phyloP scores from a whole-genome alignment of 495 filamentous ascomycete genomes.

The Oleoguttula mirabilis region DNA sequence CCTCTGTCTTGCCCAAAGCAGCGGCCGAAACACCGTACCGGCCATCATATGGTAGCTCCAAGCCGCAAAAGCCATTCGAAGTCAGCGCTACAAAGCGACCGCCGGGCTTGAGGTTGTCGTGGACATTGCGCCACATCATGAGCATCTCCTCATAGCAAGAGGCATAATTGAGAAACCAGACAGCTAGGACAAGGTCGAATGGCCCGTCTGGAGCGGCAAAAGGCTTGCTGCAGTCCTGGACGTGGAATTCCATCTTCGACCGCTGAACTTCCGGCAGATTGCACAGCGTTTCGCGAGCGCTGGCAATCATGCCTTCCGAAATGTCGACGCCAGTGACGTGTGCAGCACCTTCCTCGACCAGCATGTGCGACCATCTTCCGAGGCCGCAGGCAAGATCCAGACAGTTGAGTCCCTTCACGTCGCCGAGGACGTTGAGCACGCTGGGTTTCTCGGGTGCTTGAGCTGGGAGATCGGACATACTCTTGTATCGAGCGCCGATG shows the following conservation, averaged over 20 bases:
- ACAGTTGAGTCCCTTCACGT: constrained; percentile 19
- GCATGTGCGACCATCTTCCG: constrained; percentile 20
- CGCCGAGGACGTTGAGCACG: constrained; percentile 16
- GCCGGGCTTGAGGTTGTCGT: constrained; percentile 28
- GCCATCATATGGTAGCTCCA: constrained; percentile 1
- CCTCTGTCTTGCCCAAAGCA: not conserved
- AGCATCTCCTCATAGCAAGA: constrained; percentile 20
- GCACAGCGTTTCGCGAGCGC: not conserved
- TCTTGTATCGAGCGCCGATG: constrained; percentile 16
- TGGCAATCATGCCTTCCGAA: constrained; percentile 5
- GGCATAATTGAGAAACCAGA: constrained; percentile 35
- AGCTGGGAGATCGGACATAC: constrained; percentile 10
- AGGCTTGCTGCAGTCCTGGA: constrained; percentile 15
- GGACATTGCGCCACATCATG: constrained; percentile 28
- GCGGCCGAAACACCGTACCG: constrained; percentile 1
- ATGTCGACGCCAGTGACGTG: constrained; percentile 10
- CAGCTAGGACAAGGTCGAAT: constrained; percentile 32
- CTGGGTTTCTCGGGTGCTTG: constrained; percentile 18
- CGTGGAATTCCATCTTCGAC: not conserved
- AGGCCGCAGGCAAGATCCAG: constrained; percentile 30
- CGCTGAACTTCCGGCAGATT: not conserved
- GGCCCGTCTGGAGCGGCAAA: constrained; percentile 20
- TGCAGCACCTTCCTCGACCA: constrained; percentile 23
- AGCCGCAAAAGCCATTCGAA: constrained; percentile 4
- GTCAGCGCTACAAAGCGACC: constrained; percentile 30